Evolutionary conservation across 2,329 filamentous ascomycete species (phyloP), one percentile per base, ranked within the genome.

Genomic region (Pleomassaria siparia): DNA sequence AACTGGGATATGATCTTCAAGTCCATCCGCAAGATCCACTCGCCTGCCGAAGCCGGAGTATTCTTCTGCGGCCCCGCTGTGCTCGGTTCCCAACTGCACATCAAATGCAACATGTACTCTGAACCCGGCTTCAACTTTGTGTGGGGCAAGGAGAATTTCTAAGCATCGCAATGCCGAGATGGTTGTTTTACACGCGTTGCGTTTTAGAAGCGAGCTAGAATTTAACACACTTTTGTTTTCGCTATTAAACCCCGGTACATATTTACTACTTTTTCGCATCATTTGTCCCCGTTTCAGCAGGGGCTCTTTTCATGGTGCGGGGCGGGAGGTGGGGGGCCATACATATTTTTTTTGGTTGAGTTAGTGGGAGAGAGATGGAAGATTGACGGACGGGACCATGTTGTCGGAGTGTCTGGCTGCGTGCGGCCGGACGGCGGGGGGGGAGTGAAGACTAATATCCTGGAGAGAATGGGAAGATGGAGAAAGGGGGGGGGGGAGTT

Each of bases 1-100:
- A 92, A 94, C 73, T 94, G 89, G 89, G 88, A 94, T 66, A 89
- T 89, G 82, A 88, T 95, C 62, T 94, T 94, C 76, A 82, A 88
- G 54, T 86, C 86, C 45, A 88, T 95, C 66, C 79, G 88, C 62
- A 91, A 91, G 72, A 82, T 94, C 43, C 71, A 74, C 54, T 47
- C 62, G 2, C 71, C 71, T 6, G 70, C 71, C 9, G 71, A 74
- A 56, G 71, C 71, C 1, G 71, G 71, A 56, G 71, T 74, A 11
- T 74, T 94, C 77, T 94, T 92, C 77, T 94, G 89, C 66, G 89
- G 89, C 0, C 89, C 89, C 26, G 92, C 92, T 74, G 84, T 82
- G 1, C 72, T 92, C 55, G 89, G 89, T 42, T 90, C 85, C 65
- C 76, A 83, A 50, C 72, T 94, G 66, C 89, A 94, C 64, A 80